Evolutionary conservation across 2,329 filamentous ascomycete genomes (phyloP).

Genomic region (Aspergillus sp.): DNA sequence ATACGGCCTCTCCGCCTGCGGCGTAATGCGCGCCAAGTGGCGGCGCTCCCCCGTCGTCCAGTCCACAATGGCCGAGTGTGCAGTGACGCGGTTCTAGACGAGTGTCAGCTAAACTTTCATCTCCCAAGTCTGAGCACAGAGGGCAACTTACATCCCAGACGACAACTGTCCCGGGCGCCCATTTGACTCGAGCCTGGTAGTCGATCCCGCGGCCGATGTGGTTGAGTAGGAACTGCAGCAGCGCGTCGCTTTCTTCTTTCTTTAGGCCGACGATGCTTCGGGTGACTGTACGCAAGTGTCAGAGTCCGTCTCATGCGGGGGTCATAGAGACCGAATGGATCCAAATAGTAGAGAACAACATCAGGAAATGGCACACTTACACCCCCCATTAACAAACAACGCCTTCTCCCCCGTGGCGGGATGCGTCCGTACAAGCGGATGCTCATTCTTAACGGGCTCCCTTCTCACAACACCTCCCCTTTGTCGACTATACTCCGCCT

Average conservation of each 20-base stretch:
- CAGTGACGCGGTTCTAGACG: constrained; percentile 41
- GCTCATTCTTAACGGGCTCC: constrained; percentile 72
- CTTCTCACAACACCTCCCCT: constrained; percentile 71
- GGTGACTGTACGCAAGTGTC: too few species aligned
- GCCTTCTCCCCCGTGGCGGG: constrained; percentile 40
- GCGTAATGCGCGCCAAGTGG: constrained; percentile 35
- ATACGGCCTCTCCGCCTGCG: constrained; percentile 33
- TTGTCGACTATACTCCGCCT: constrained; percentile 67
- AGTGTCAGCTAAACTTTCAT: constrained; percentile 25
- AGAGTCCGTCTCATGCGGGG: too few species aligned
- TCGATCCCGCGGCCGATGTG: constrained; percentile 30
- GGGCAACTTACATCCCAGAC: constrained; percentile 43
- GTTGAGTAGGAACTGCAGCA: constrained; percentile 35
- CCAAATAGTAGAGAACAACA: too few species aligned
- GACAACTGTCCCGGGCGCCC: constrained; percentile 33
- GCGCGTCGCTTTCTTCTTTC: constrained; percentile 46
- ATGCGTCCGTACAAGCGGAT: constrained; percentile 67
- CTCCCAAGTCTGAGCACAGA: constrained; percentile 29
- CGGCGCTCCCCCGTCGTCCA: constrained; percentile 35
- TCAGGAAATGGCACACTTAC: too few species aligned
- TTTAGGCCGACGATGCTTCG: constrained; percentile 49
- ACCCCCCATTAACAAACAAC: constrained; percentile 43
- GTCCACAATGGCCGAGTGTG: constrained; percentile 42
- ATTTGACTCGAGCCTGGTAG: constrained; percentile 32
- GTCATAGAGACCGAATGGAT: too few species aligned